Evolutionary conservation across 495 filamentous ascomycete species (phyloP), one percentile per base, ranked within the genome.

Genomic region (Penicillium arizonense): DNA sequence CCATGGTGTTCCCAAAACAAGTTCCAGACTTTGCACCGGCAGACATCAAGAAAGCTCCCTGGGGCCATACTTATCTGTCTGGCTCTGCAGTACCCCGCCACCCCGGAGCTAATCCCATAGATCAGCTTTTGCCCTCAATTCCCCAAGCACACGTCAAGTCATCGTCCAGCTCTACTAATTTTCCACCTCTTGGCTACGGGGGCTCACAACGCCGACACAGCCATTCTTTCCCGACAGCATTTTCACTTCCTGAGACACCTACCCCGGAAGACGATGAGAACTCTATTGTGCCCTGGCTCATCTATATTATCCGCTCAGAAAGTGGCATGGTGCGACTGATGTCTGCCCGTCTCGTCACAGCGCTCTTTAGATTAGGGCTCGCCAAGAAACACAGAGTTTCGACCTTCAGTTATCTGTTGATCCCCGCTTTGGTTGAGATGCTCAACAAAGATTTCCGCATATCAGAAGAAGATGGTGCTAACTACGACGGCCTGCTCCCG

Each of bases 211-310:
- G 77, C 50, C 65, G 71, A 46, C 60, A 67, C 51, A 68, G 76
- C 58, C 64, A 77, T 52, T 64, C 78, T 38, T 70, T 70, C 59
- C 46, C 67, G 28, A 57, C 68, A 18, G 59, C 68, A 20, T 62
- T 72, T 35, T 67, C 72, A 24, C 62, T 67, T 7, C 57, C 67
- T 18, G 71, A 77, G 12, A 59, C 63, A 7, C 55, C 69, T 2
- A 64, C 77, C 7, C 50, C 71, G 1, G 84, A 87, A 38, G 84
- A 90, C 7, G 80, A 85, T 13, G 93, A 96, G 57, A 95, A 83
- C 52, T 81, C 87, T 16, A 68, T 97, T 10, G 80, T 96, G 36
- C 83, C 86, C 10, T 97, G 91, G 88, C 82, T 98, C 11, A 80
- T 97, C 24, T 76, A 82, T 47, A 64, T 90, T 12, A 77, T 87